A percentile compares a stretch with the other conserved stretches of the same genome.
Evolutionary conservation across 306 rosid genomes (phyloP).

Genomic region (Abrus pulchellus): DNA sequence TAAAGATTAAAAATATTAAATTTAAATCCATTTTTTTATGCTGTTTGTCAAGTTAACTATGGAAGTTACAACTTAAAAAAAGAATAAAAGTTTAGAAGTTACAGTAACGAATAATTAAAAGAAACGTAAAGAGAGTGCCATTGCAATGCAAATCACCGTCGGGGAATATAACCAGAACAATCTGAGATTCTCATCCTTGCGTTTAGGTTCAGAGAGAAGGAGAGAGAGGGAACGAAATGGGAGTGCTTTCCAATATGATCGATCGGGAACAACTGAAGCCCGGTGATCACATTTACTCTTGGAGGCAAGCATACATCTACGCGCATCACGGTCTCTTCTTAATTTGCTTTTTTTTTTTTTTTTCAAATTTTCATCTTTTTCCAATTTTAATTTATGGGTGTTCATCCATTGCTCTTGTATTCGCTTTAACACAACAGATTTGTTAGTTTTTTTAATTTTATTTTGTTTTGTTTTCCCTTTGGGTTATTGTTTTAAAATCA

Average conservation of each 20-base stretch:
- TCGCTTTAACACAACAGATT: background rate
- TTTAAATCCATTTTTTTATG: too few species aligned
- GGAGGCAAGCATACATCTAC: constrained; percentile 79
- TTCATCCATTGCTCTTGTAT: constrained; percentile 2
- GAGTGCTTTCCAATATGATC: constrained; percentile 78
- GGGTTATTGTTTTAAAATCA: background rate
- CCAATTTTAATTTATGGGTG: constrained; percentile 22
- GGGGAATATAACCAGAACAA: background rate
- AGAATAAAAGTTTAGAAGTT: too few species aligned
- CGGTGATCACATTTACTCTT: constrained; percentile 90
- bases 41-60: too few species aligned
- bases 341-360: background rate
- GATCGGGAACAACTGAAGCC: constrained; percentile 65
- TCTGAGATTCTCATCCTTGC: constrained; percentile 30
- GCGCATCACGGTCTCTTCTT: constrained; percentile 82
- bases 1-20: too few species aligned
- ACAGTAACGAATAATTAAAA: background rate
- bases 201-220: background rate
- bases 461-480: background rate
- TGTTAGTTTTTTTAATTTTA: background rate
- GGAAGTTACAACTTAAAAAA: too few species aligned
- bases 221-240: constrained; percentile 54
- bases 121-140: background rate
- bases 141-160: background rate
- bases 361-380: background rate